Conservation (phyloP, 2,329 filamentous ascomycete genomes). For the Ascochyta rabiei region DNA sequence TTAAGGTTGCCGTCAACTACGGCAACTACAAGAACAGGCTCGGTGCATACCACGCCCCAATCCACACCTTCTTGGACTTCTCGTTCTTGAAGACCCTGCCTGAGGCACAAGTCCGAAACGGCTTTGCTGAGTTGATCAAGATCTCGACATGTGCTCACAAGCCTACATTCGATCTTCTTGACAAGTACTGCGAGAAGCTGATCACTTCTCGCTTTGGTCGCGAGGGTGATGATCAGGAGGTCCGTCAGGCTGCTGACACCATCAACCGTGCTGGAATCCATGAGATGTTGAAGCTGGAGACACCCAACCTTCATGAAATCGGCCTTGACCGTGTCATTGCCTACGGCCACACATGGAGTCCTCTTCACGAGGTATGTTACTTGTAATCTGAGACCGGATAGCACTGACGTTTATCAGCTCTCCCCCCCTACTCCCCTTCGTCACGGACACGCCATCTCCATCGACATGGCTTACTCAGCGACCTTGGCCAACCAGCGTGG, state of each 20-base stretch:
- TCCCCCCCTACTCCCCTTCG: slow-evolving; percentile 71
- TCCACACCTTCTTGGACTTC: slow-evolving; percentile 76
- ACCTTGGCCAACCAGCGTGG: slow-evolving; percentile 70
- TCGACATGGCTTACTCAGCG: slow-evolving; percentile 77
- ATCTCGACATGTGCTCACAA: slow-evolving; percentile 73
- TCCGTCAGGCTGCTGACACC: slow-evolving; percentile 66
- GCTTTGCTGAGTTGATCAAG: slow-evolving; percentile 77
- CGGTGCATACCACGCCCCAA: slow-evolving; percentile 74
- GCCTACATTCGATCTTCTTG: slow-evolving; percentile 69
- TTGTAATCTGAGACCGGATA: background rate
- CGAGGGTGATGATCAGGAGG: slow-evolving; percentile 62
- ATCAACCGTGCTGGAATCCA: slow-evolving; percentile 73
- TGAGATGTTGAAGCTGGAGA: slow-evolving; percentile 76
- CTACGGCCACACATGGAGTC: slow-evolving; percentile 77
- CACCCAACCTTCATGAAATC: slow-evolving; percentile 75
- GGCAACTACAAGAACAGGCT: slow-evolving; percentile 77
- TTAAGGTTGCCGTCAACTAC: slow-evolving; percentile 81
- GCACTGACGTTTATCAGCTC: slow-evolving; percentile 53
- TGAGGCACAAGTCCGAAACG: slow-evolving; percentile 71
- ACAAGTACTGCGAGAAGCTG: slow-evolving; percentile 71
- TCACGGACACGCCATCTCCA: slow-evolving; percentile 75
- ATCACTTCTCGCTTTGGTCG: slow-evolving; percentile 70
- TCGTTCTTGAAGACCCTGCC: slow-evolving; percentile 72
- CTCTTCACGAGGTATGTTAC: slow-evolving; percentile 61
- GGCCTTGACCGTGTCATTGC: slow-evolving; percentile 75